Evolutionary conservation across 345 rosid genomes (phyloP).

Genomic region (Arabis hirsuta): DNA sequence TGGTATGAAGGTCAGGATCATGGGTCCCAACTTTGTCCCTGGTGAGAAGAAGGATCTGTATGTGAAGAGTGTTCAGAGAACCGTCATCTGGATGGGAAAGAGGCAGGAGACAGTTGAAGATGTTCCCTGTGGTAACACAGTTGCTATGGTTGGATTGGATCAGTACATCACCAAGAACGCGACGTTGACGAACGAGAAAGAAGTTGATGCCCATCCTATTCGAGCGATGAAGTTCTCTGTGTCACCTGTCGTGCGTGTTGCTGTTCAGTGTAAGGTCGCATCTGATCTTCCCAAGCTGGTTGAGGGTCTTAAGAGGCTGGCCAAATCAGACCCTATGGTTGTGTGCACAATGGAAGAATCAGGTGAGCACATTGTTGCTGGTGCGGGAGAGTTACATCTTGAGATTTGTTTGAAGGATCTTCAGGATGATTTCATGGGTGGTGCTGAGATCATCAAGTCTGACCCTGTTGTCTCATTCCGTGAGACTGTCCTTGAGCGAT

Average conservation of each 20-base stretch:
- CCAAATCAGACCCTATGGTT: constrained; percentile 94
- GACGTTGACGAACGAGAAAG: constrained; percentile 79
- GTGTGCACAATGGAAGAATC: constrained; percentile 79
- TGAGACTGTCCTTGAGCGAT: constrained; percentile 48
- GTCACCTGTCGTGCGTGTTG: constrained; percentile 87
- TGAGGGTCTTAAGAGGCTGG: constrained; percentile 82
- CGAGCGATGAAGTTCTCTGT: constrained; percentile 94
- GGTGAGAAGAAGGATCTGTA: constrained; percentile 76
- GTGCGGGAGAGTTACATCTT: constrained; percentile 84
- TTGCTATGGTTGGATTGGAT: constrained; percentile 83
- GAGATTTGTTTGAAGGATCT: constrained; percentile 86
- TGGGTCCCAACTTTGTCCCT: constrained; percentile 90
- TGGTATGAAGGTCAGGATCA: constrained; percentile 82
- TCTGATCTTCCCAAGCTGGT: constrained; percentile 89
- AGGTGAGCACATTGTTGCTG: constrained; percentile 84
- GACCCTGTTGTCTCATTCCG: constrained; percentile 86
- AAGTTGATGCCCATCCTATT: constrained; percentile 84
- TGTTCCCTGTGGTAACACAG: constrained; percentile 91
- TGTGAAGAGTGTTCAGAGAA: constrained; percentile 58
- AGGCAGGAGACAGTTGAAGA: constrained; percentile 84
- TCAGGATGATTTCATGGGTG: constrained; percentile 83
- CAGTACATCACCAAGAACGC: constrained; percentile 83
- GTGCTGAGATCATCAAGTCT: constrained; percentile 74
- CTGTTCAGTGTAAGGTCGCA: constrained; percentile 86
- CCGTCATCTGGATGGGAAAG: constrained; percentile 95